A percentile compares a stretch with the other conserved stretches of the same genome.
Evolutionary conservation across 441 rosid species (phyloP).

Genomic region (Biscutella auriculata): DNA sequence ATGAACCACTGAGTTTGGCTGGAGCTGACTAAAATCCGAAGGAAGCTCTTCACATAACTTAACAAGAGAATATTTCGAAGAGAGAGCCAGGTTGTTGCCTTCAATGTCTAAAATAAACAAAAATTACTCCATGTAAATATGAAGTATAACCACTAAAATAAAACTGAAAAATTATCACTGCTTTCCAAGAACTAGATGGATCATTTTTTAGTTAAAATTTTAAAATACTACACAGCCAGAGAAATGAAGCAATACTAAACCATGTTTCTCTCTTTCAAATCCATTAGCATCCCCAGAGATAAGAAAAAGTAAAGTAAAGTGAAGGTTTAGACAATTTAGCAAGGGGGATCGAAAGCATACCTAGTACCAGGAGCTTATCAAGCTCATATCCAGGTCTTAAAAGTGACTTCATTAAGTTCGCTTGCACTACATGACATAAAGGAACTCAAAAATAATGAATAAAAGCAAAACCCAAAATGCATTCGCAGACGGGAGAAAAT

Average conservation of each 20-base stretch:
- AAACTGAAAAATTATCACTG: neutral
- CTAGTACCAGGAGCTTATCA: constrained; percentile 76
- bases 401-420: constrained; percentile 50
- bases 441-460: constrained; percentile 18
- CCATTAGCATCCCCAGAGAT: neutral
- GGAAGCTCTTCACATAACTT: constrained; percentile 64
- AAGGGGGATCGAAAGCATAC: constrained; percentile 29
- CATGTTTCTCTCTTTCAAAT: neutral
- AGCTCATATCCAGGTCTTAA: constrained; percentile 79
- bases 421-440: constrained; percentile 49
- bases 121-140: neutral
- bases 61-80: constrained; percentile 78
- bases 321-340: neutral
- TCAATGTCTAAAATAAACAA: constrained; percentile 52
- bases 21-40: constrained; percentile 51
- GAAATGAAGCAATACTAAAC: neutral
- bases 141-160: neutral
- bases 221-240: neutral
- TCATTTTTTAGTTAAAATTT: neutral
- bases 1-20: constrained; percentile 50
- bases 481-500: constrained; percentile 5
- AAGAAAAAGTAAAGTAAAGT: neutral
- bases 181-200: constrained; percentile 2
- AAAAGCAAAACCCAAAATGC: neutral
- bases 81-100: constrained; percentile 59